A percentile compares a stretch with the other conserved stretches of the same genome.
Evolutionary conservation across 176 grass and related monocot species (phyloP).

Genomic region (Cocos nucifera): DNA sequence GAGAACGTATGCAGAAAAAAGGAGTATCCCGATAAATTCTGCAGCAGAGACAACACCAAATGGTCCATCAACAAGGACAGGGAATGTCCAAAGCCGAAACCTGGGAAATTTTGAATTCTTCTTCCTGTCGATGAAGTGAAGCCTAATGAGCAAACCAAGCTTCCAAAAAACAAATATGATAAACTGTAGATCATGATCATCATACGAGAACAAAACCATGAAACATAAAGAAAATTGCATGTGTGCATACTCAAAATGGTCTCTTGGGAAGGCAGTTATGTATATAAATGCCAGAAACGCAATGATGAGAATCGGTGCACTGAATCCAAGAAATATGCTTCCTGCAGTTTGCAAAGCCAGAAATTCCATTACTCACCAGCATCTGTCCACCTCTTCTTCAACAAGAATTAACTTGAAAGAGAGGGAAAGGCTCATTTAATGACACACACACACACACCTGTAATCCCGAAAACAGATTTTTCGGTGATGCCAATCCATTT

Average conservation of each 20-base stretch:
- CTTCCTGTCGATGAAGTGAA: slow-evolving; percentile 34
- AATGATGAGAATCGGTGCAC: slow-evolving; percentile 65
- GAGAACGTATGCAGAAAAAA: slow-evolving; percentile 53
- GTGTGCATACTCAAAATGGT: slow-evolving; percentile 42
- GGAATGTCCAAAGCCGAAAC: slow-evolving; percentile 90
- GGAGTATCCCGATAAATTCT: slow-evolving; percentile 72
- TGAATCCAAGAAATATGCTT: slow-evolving; percentile 62
- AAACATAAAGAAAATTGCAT: too few species aligned
- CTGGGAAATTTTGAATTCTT: slow-evolving; percentile 50
- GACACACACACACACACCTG: slow-evolving; percentile 47
- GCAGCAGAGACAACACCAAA: slow-evolving; percentile 82
- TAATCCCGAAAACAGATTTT: slow-evolving; percentile 40
- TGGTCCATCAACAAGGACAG: slow-evolving; percentile 68
- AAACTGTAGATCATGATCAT: too few species aligned
- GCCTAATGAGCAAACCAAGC: too few species aligned
- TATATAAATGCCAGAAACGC: slow-evolving; percentile 61
- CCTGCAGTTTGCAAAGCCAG: slow-evolving; percentile 30
- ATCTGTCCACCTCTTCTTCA: background rate
- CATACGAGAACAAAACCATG: too few species aligned
- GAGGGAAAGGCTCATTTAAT: background rate
- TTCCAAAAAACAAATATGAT: too few species aligned
- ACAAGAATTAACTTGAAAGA: background rate
- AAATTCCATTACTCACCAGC: background rate
- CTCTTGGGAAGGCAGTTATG: slow-evolving; percentile 43
- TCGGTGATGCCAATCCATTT: slow-evolving; percentile 19